phyloP scores from a whole-genome alignment of 2,329 filamentous ascomycete species.

The Diaporthe sp. region DNA sequence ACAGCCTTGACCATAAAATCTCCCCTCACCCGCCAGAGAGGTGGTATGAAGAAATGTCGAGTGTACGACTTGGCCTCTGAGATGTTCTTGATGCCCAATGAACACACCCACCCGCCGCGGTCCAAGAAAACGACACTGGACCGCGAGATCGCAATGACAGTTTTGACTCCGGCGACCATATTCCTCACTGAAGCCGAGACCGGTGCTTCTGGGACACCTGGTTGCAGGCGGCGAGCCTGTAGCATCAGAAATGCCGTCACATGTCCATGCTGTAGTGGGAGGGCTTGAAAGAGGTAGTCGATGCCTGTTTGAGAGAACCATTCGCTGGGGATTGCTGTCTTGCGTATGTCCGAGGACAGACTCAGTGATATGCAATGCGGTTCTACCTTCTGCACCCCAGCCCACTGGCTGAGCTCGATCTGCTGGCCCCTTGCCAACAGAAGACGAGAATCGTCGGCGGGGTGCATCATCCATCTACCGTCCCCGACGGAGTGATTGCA shows the following conservation, averaged over 20 bases:
- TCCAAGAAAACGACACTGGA: not conserved
- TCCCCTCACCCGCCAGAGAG: not conserved
- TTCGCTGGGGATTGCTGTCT: not conserved
- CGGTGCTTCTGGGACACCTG: not conserved
- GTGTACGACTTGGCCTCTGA: not conserved
- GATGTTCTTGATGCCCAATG: not conserved
- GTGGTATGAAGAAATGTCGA: not conserved
- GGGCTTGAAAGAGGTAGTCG: not conserved
- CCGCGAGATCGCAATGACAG: not conserved
- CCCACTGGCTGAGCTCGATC: not conserved
- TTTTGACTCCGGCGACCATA: not conserved
- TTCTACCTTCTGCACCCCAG: not conserved
- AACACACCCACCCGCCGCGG: not conserved
- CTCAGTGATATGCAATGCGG: not conserved
- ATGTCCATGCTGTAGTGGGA: not conserved
- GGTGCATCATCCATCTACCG: not conserved
- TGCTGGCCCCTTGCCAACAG: not conserved
- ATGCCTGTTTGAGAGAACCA: not conserved
- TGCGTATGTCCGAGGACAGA: not conserved
- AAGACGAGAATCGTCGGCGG: not conserved
- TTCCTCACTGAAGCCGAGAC: not conserved
- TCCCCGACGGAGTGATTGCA: not conserved
- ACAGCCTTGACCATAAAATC: not conserved
- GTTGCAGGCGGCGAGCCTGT: not conserved
- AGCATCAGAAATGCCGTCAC: not conserved